Evolutionary conservation across 306 rosid species (phyloP), one percentile per base, ranked within the genome.

Genomic region (Castanopsis chinensis): DNA sequence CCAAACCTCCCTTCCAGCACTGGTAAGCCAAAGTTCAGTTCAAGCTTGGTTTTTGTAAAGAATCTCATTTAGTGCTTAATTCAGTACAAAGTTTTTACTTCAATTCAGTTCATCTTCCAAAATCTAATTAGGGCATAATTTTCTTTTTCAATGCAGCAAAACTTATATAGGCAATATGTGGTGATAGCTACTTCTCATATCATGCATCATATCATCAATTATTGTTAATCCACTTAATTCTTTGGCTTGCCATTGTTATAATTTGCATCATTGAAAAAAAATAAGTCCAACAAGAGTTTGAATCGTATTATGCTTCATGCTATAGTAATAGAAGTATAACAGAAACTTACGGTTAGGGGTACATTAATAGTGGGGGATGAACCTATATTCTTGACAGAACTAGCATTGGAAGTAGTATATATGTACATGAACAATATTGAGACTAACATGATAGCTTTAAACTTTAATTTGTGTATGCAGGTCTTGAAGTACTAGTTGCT

Each of bases 21-120:
- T 35, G 72, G 72, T 68, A 68, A 35, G 72, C 52, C 52, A 64
- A 64, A 64, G 27, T 35, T 68, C 51, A 13, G 72, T 9, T 68
- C 27, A 5, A 68, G 21, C 11, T 67, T 67, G 7, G 0, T 28
- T 14, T 63, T 30, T 14, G 4, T 8, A 60, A 25, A 1, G 12
- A 1, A 4, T 61, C 14, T 61, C 32, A 60, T 13, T 30, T 63
- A 15, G 43, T 63, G 21, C 41, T 63, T 63, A 28, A 27, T 63
- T 23, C 21, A 27, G 19, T 28, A 63, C 43, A 11, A 28, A 15
- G 3, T 14, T 49, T 63, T 28, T 63, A 28, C 69, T 63, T 63
- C 69, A 28, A 63, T 18, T 63, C n/a, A 27, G 69, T 63, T 28
- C 17, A 28, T 6, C 37, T 63, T 63, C 3, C 18, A 61, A 27